Percentiles rank a stretch among this genome's conserved stretches.
Conservation (phyloP, 2,329 filamentous ascomycete genomes). For the Apiospora kogelbergensis region DNA sequence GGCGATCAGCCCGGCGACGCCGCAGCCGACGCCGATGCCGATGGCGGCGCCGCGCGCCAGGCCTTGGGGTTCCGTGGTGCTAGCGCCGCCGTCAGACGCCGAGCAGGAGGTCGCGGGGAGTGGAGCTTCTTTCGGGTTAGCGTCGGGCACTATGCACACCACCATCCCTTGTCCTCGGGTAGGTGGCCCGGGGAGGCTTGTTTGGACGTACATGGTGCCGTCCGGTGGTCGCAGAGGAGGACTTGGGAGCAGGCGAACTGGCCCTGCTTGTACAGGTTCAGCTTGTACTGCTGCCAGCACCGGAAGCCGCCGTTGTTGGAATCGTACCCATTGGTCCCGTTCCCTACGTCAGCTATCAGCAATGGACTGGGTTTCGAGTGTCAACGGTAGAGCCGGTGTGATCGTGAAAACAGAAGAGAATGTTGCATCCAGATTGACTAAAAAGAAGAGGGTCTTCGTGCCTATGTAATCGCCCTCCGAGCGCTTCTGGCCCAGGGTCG, state of each 20-base stretch:
- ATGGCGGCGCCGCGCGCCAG: conserved; percentile 9
- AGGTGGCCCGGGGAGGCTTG: neutral
- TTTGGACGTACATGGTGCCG: conserved; percentile 22
- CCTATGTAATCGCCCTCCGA: conserved; percentile 21
- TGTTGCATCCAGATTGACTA: too few species aligned
- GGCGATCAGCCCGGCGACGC: neutral
- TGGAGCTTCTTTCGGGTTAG: neutral
- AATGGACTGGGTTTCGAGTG: neutral
- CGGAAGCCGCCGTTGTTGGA: conserved; percentile 20
- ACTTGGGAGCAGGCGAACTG: conserved; percentile 23
- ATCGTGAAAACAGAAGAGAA: too few species aligned
- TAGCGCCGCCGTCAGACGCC: neutral
- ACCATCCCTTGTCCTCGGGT: neutral
- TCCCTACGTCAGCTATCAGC: conserved; percentile 20
- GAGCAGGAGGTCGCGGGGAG: neutral
- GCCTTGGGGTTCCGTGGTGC: neutral
- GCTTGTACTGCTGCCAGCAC: conserved; percentile 24
- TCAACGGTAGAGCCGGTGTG: too few species aligned
- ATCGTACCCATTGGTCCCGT: conserved; percentile 26
- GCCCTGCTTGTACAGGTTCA: conserved; percentile 23
- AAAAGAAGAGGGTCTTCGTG: neutral
- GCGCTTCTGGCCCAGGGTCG: conserved; percentile 26
- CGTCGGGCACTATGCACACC: neutral
- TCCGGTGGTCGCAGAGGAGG: conserved; percentile 28
- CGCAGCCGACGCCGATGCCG: conserved; percentile 11